Conservation (phyloP, 2,329 filamentous ascomycete species). For the Corniculantispora saksenae region DNA sequence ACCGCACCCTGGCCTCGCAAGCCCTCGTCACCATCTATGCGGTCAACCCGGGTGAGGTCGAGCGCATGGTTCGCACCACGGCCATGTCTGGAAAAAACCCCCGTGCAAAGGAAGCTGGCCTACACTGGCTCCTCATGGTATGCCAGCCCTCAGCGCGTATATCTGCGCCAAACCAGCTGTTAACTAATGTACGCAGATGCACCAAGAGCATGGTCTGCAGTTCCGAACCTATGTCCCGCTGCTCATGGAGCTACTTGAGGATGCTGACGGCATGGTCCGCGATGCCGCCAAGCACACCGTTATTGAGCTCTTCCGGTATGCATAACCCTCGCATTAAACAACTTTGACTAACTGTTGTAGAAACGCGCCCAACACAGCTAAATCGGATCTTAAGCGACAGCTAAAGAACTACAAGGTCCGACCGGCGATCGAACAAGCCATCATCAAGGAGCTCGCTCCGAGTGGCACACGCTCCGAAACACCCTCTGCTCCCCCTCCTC, state of each 20-base stretch:
- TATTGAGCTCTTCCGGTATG: conserved; percentile 81
- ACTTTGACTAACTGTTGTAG: conserved; percentile 41
- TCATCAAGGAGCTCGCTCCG: conserved; percentile 72
- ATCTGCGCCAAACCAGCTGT: neutral
- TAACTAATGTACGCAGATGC: conserved; percentile 59
- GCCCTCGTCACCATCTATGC: conserved; percentile 77
- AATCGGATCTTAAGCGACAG: conserved; percentile 85
- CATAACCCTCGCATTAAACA: neutral
- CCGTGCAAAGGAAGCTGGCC: conserved; percentile 78
- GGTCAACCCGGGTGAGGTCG: conserved; percentile 70
- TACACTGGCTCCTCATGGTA: conserved; percentile 83
- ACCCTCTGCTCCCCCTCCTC: conserved; percentile 40
- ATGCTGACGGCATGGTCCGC: conserved; percentile 84
- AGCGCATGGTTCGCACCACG: conserved; percentile 74
- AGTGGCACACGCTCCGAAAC: conserved; percentile 44
- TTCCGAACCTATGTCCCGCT: conserved; percentile 82
- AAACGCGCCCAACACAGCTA: conserved; percentile 77
- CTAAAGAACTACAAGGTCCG: conserved; percentile 82
- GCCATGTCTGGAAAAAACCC: conserved; percentile 80
- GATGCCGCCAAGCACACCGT: conserved; percentile 81
- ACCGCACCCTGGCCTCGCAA: conserved; percentile 72
- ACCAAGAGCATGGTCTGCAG: conserved; percentile 73
- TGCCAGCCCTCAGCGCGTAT: conserved; percentile 21
- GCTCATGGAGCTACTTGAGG: conserved; percentile 84
- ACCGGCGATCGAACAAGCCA: conserved; percentile 79